Base-by-base conservation (phyloP, 2,329 filamentous ascomycete species). In the Rhinocladiella similis region DNA sequence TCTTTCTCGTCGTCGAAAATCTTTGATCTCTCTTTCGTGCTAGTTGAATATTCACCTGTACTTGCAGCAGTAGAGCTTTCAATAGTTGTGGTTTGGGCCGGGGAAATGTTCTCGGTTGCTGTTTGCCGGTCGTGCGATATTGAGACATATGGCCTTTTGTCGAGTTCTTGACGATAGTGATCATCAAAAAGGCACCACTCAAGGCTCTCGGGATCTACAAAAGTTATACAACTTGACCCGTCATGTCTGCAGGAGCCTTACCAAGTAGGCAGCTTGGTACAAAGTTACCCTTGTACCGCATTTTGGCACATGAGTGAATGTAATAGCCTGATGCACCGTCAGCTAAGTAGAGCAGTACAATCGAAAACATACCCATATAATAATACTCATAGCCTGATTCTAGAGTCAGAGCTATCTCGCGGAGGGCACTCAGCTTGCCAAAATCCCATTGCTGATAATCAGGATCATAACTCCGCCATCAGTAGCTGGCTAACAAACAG, bases 381-480 rank as follows among this genome's bases (percentile, higher is more conserved):
- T 87, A 87, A 68, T 81, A 85, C 53, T 78, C 66, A 62, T 86
- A 85, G 0, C 71, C 73, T 3, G 72, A 76, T 63, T 86, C 82
- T 1, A 79, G 60, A 0, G 83, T 75, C 22, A 87, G 72, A 1
- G 77, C 75, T 22, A 83, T 80, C 66, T 87, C 84, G 51, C 82
- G 74, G 63, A 87, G 68, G 4, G 84, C 84, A 60, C 81, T 84
- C 47, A 86, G 68, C 67, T 87, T 87, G 4, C 84, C 84, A 64
- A 86, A 82, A 54, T 82, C 81, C 77, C 78, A 86, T 47, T 80
- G 74, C 60, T 81, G 80, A 64, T 82, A 83, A 54, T 83, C 81
- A 9, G 78, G 79, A 63, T 86, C 82, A 66, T 87, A 87, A 59
- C 77, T 79, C 47, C 47, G 27, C 52, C 54, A 47, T 53, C 19